A percentile compares a stretch with the other conserved stretches of the same genome.
Evolutionary conservation across 2,329 filamentous ascomycete genomes (phyloP).

Genomic region (Curvularia eragrostidis): DNA sequence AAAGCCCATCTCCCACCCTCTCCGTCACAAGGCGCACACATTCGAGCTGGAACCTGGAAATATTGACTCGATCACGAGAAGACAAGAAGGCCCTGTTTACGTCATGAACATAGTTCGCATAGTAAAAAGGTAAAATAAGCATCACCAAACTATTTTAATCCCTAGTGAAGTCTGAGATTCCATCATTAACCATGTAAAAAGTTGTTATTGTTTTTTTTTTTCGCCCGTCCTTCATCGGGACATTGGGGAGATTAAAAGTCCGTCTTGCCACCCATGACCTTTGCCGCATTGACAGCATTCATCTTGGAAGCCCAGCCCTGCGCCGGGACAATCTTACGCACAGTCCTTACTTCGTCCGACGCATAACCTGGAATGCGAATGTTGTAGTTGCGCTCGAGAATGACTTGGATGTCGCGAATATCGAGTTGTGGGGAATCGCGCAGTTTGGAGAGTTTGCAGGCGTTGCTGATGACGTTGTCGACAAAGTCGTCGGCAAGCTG

Average conservation of each 20-base stretch:
- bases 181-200: background rate
- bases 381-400: slow-evolving; percentile 70
- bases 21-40: background rate
- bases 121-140: background rate
- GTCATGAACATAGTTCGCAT: too few species aligned
- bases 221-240: too few species aligned
- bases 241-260: slow-evolving; percentile 41
- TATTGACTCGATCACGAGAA: too few species aligned
- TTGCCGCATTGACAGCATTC: slow-evolving; percentile 93
- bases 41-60: background rate
- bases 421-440: slow-evolving; percentile 90
- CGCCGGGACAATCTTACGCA: slow-evolving; percentile 89
- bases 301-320: slow-evolving; percentile 94
- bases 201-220: background rate
- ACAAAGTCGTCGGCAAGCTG: slow-evolving; percentile 93
- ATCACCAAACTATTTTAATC: background rate
- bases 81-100: too few species aligned
- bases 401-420: slow-evolving; percentile 68
- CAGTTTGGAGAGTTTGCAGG: slow-evolving; percentile 91
- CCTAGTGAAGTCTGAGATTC: background rate
- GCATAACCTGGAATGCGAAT: slow-evolving; percentile 90
- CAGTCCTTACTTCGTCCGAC: slow-evolving; percentile 90
- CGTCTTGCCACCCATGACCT: slow-evolving; percentile 65
- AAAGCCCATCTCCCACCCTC: too few species aligned
- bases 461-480: slow-evolving; percentile 84